Evolutionary conservation across 164 flowering plant genomes (phyloP).

Genomic region (Vitis cinerea): DNA sequence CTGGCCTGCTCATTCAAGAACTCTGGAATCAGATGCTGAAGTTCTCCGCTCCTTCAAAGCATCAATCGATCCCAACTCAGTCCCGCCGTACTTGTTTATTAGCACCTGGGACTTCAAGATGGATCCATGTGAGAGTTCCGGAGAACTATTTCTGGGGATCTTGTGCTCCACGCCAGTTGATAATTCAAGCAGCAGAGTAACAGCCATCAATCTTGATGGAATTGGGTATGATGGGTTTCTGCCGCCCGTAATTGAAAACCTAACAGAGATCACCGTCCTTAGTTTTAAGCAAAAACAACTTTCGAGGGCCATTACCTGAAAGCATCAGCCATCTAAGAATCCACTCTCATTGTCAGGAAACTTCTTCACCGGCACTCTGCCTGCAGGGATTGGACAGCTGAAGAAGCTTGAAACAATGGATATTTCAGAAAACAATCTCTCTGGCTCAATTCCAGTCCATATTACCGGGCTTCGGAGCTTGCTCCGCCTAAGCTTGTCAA

Average conservation of each 20-base stretch:
- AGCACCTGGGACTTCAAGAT: constrained; percentile 32
- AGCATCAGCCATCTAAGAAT: constrained; percentile 26
- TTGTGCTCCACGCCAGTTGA: constrained; percentile 32
- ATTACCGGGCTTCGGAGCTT: constrained; percentile 21
- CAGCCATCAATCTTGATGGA: constrained; percentile 31
- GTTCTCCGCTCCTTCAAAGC: constrained; percentile 23
- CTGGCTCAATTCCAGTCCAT: constrained; percentile 26
- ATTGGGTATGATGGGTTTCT: constrained; percentile 46
- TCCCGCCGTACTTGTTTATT: constrained; percentile 31
- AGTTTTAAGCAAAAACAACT: constrained; percentile 32
- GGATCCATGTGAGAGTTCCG: constrained; percentile 48
- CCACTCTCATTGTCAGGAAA: constrained; percentile 32
- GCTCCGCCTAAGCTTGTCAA: constrained; percentile 19
- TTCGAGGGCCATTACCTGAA: constrained; percentile 42
- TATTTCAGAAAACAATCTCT: constrained; percentile 32
- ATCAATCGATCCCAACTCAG: constrained; percentile 36
- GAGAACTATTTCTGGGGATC: constrained; percentile 35
- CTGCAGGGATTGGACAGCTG: constrained; percentile 18
- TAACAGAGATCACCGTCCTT: constrained; percentile 34
- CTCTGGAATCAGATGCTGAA: constrained; percentile 26
- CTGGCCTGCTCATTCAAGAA: constrained; percentile 11
- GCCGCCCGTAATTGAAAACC: constrained; percentile 32
- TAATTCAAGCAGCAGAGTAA: constrained; percentile 25
- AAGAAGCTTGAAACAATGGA: constrained; percentile 30
- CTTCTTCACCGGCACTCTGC: constrained; percentile 33